Conservation (phyloP, 495 filamentous ascomycete species). For the Neurospora sp. region DNA sequence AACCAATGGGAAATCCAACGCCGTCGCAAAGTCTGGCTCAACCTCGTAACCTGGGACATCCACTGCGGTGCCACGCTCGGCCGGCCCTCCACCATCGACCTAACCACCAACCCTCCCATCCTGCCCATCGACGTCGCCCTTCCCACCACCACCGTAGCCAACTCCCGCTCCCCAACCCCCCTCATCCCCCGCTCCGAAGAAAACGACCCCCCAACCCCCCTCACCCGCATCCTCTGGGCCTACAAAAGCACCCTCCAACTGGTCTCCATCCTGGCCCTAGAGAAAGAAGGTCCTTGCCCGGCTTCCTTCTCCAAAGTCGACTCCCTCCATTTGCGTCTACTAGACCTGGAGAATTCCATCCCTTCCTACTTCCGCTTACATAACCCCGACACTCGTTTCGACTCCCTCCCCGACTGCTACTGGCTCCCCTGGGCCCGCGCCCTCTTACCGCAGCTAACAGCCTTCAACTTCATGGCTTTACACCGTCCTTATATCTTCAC, state of each 20-base stretch:
- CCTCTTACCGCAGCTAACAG: conserved; percentile 34
- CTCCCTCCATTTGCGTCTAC: conserved; percentile 39
- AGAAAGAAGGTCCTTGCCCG: conserved; percentile 41
- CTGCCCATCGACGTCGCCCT: conserved; percentile 29
- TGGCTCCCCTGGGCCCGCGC: conserved; percentile 43
- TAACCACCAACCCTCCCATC: conserved; percentile 28
- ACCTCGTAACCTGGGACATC: conserved; percentile 48
- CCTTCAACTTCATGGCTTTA: conserved; percentile 49
- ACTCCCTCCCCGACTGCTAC: conserved; percentile 38
- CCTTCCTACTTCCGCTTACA: conserved; percentile 41
- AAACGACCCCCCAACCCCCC: conserved; percentile 30
- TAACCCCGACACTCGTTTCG: conserved; percentile 44
- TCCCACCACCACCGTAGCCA: conserved; percentile 6
- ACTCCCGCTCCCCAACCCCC: conserved; percentile 22
- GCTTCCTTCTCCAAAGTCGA: conserved; percentile 45
- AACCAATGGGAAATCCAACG: conserved; percentile 46
- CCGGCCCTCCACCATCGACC: conserved; percentile 44
- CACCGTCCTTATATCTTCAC: conserved; percentile 57
- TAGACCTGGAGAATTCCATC: conserved; percentile 35
- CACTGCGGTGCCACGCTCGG: conserved; percentile 51
- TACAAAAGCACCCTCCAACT: conserved; percentile 24
- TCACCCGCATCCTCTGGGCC: conserved; percentile 30
- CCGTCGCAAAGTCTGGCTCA: conserved; percentile 45
- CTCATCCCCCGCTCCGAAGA: conserved; percentile 23
- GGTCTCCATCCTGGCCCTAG: conserved; percentile 32